Conservation (phyloP, 768 basidiomycete species). For the Tylopilus intermedius region DNA sequence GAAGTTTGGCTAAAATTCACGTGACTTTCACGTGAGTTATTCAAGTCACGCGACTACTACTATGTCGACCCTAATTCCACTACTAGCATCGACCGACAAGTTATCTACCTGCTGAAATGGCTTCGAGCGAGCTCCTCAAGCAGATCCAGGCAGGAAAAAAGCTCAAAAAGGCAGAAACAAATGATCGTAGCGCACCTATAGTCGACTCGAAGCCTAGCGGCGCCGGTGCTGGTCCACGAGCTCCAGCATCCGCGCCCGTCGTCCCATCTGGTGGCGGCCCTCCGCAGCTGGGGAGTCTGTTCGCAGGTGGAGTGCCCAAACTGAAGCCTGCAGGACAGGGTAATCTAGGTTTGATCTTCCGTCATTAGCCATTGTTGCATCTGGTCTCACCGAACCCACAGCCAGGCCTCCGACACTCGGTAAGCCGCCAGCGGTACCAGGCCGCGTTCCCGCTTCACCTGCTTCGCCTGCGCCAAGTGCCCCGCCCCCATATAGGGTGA, state of each 20-base stretch:
- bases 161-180: conserved; percentile 78
- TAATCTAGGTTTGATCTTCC: conserved; percentile 43
- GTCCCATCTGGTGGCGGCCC: conserved; percentile 42
- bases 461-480: conserved; percentile 25
- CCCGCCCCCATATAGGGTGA: conserved; percentile 28
- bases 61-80: too few species aligned
- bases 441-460: conserved; percentile 35
- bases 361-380: conserved; percentile 3
- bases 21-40: conserved; percentile 29
- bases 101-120: conserved; percentile 41
- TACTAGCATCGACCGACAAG: neutral
- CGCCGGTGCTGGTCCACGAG: conserved; percentile 30
- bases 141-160: conserved; percentile 80
- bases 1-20: conserved; percentile 29
- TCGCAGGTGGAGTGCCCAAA: conserved; percentile 90
- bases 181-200: conserved; percentile 71
- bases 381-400: conserved; percentile 25
- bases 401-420: conserved; percentile 61
- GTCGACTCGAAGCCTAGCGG: conserved; percentile 48
- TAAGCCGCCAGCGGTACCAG: conserved; percentile 64
- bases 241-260: conserved; percentile 17
- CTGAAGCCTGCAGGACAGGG: conserved; percentile 73
- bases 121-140: conserved; percentile 68
- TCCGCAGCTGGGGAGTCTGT: conserved; percentile 78
- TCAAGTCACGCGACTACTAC: neutral